A percentile compares a stretch with the other conserved stretches of the same genome.
Evolutionary conservation across 192 early-diverging fungal species (phyloP).

Genomic region (Coemansia sp.): DNA sequence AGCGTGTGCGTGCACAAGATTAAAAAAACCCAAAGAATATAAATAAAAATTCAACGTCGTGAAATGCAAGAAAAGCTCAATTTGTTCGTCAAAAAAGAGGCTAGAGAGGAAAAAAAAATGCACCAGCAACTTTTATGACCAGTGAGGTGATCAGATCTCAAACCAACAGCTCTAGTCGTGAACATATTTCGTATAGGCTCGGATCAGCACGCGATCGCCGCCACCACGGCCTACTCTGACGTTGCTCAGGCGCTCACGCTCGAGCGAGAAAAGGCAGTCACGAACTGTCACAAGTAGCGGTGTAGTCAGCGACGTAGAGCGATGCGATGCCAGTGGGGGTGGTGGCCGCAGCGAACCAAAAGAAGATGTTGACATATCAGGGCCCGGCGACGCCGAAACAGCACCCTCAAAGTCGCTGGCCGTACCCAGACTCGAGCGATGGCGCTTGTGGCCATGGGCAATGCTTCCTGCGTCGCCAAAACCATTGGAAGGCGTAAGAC

Average conservation of each 20-base stretch:
- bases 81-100: neutral
- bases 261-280: constrained; percentile 77
- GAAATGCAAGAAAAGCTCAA: neutral
- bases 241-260: constrained; percentile 62
- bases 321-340: constrained; percentile 26
- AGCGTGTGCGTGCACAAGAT: neutral
- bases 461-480: constrained; percentile 4
- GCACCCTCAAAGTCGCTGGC: constrained; percentile 35
- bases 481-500: neutral
- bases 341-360: constrained; percentile 16
- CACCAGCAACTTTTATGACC: neutral
- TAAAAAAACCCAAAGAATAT: neutral
- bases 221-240: constrained; percentile 49
- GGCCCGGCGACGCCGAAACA: constrained; percentile 21
- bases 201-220: constrained; percentile 50
- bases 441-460: constrained; percentile 31
- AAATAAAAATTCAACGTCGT: neutral
- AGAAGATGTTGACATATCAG: constrained; percentile 15
- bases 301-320: constrained; percentile 40
- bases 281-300: constrained; percentile 67
- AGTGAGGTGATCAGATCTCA: neutral
- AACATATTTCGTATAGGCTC: constrained; percentile 32
- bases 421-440: constrained; percentile 29
- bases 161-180: neutral
- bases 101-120: neutral